Evolutionary conservation across 768 basidiomycete species (phyloP), one percentile per base, ranked within the genome.

Genomic region (Krasilnikovozyma curviuscula): DNA sequence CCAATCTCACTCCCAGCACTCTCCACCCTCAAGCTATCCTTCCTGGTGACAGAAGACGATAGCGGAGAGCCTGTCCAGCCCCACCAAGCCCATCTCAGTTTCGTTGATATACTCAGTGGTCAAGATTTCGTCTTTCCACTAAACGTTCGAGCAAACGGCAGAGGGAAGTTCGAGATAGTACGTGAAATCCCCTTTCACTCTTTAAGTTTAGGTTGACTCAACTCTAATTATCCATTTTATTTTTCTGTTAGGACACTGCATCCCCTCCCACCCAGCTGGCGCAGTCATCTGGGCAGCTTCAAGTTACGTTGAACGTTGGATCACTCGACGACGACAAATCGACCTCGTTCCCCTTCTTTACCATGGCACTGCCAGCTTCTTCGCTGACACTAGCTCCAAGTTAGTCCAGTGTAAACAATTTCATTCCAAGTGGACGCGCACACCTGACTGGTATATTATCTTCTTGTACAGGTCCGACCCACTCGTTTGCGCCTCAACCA

Each of bases 1-100:
- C 50, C 50, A 23, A 34, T 52, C 30, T 31, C 23, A 2, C 45
- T 52, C 16, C 39, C 31, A 2, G 16, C 39, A 6, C 50, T 47
- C 19, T 37, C 45, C 19, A 46, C 38, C n/a, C 40, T 52, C 44
- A 46, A 42, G 40, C 44, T 52, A 19, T 25, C 50, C 1, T 30
- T 52, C 35, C 45, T 46, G 30, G 40, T 52, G 6, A 30, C 32
- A 7, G 50, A 52, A 21, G 29, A 30, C 13, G 40, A 46, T 9
- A 35, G 40, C 1, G 50, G 50, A 29, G 44, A 52, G 19, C 40
- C 40, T 2, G 25, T 38, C 6, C 12, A 30, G n/a, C 50, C 50
- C 19, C 50, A 52, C 27, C 50, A 52, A 29, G 50, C 50, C 9
- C 44, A 40, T 23, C 40, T 52, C 21, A 47, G 45, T 29, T 52